Percentiles rank a stretch among this genome's conserved stretches.
Evolutionary conservation across 345 rosid species (phyloP).

Genomic region (Citrus reticulata): DNA sequence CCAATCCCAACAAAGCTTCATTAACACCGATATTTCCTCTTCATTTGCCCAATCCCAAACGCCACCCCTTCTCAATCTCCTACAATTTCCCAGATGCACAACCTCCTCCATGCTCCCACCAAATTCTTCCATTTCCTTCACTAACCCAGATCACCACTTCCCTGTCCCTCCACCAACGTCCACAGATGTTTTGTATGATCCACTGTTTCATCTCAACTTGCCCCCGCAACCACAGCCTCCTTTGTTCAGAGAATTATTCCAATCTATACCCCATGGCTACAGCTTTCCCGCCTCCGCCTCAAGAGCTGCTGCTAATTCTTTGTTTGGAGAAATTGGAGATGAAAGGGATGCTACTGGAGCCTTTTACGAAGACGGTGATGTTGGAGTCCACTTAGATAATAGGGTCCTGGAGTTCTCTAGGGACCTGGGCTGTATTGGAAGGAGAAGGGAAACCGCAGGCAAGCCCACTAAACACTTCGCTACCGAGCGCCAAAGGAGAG

Average conservation of each 20-base stretch:
- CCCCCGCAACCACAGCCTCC: conserved; percentile 74
- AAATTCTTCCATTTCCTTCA: conserved; percentile 42
- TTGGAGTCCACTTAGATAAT: conserved; percentile 32
- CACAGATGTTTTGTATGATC: conserved; percentile 38
- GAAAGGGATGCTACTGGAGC: conserved; percentile 21
- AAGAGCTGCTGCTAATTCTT: conserved; percentile 14
- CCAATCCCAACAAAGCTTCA: conserved; percentile 21
- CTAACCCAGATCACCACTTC: not conserved
- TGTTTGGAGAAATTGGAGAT: conserved; percentile 27
- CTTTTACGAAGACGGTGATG: conserved; percentile 31
- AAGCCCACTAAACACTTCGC: conserved; percentile 44
- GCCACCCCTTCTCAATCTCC: conserved; percentile 68
- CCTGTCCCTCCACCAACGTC: not conserved
- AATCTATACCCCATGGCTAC: conserved; percentile 36
- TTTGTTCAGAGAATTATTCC: conserved; percentile 36
- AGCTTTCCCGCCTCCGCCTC: conserved; percentile 22
- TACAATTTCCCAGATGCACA: conserved; percentile 45
- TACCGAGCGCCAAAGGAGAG: conserved; percentile 68
- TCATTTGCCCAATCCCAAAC: conserved; percentile 28
- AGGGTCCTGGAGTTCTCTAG: conserved; percentile 47
- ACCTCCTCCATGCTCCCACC: conserved; percentile 40
- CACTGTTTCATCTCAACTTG: conserved; percentile 49
- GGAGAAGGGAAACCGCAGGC: conserved; percentile 31
- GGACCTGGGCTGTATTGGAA: conserved; percentile 41
- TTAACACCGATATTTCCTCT: conserved; percentile 16